Evolutionary conservation across 768 basidiomycete genomes (phyloP).

Genomic region (Rubroboletus pulcherrimus): DNA sequence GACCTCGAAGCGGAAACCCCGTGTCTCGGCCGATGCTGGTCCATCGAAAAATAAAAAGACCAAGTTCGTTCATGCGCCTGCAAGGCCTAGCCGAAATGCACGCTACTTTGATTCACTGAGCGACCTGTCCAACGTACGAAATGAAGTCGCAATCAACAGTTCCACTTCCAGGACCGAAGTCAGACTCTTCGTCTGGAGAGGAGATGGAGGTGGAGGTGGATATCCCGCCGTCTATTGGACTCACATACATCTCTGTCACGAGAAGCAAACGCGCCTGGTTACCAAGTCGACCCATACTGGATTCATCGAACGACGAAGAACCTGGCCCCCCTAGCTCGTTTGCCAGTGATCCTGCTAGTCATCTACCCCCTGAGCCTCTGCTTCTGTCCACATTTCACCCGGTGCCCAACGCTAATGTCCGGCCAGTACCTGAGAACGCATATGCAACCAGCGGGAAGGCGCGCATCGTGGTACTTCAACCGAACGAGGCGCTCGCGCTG

Average conservation of each 20-base stretch:
- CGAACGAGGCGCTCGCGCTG: constrained; percentile 56
- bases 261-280: constrained; percentile 48
- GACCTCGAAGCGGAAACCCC: constrained; percentile 45
- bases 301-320: constrained; percentile 47
- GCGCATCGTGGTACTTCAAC: constrained; percentile 42
- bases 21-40: constrained; percentile 19
- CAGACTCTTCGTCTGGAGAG: constrained; percentile 25
- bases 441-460: constrained; percentile 13
- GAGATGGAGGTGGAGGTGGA: constrained; percentile 20
- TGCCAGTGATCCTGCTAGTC: neutral
- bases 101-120: constrained; percentile 33
- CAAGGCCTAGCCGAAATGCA: constrained; percentile 14
- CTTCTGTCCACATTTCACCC: constrained; percentile 52
- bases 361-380: constrained; percentile 8
- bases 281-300: constrained; percentile 47
- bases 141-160: constrained; percentile 26
- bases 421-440: neutral
- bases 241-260: constrained; percentile 14
- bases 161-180: constrained; percentile 35
- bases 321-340: constrained; percentile 14
- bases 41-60: constrained; percentile 28
- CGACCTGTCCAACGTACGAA: constrained; percentile 33
- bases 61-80: constrained; percentile 27
- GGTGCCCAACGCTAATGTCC: constrained; percentile 37
- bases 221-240: constrained; percentile 10